Percentiles rank a stretch among this genome's conserved stretches.
Conservation (phyloP, 768 basidiomycete species). For the Termitomyces sp. region DNA sequence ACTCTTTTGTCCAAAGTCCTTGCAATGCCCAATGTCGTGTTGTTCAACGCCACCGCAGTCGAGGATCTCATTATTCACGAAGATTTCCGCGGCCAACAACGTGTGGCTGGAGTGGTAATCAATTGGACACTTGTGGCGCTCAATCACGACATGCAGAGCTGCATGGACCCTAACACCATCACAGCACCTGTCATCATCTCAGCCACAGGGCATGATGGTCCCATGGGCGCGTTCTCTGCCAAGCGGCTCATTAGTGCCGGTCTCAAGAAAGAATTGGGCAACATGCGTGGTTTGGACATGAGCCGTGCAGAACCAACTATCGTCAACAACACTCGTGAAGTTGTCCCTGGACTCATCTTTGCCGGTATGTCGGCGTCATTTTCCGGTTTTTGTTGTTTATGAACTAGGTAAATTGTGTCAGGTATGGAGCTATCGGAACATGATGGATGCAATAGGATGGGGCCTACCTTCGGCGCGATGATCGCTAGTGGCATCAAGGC, state of each 20-base stretch:
- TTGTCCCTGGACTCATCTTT: constrained; percentile 72
- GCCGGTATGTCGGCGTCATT: constrained; percentile 43
- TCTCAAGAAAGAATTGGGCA: constrained; percentile 69
- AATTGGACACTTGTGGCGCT: constrained; percentile 51
- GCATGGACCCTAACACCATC: constrained; percentile 79
- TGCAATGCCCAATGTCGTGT: constrained; percentile 64
- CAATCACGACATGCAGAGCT: constrained; percentile 74
- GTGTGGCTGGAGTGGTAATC: constrained; percentile 49
- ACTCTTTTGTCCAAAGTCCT: constrained; percentile 71
- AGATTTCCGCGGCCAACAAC: constrained; percentile 52
- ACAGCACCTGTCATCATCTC: constrained; percentile 74
- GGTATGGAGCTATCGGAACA: constrained; percentile 85
- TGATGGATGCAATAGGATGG: constrained; percentile 77
- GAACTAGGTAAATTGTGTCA: constrained; percentile 19
- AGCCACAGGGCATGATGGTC: constrained; percentile 75
- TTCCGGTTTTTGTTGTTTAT: constrained; percentile 4
- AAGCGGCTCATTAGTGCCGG: constrained; percentile 76
- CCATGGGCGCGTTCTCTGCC: constrained; percentile 80
- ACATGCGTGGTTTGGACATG: constrained; percentile 82
- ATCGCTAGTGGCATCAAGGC: constrained; percentile 74
- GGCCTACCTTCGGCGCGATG: constrained; percentile 80
- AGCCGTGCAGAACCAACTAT: constrained; percentile 80
- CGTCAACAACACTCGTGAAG: constrained; percentile 74
- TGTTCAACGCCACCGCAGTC: constrained; percentile 80
- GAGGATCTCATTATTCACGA: constrained; percentile 73